Conservation (phyloP, 768 basidiomycete species). For the Hortiboletus campestris region DNA sequence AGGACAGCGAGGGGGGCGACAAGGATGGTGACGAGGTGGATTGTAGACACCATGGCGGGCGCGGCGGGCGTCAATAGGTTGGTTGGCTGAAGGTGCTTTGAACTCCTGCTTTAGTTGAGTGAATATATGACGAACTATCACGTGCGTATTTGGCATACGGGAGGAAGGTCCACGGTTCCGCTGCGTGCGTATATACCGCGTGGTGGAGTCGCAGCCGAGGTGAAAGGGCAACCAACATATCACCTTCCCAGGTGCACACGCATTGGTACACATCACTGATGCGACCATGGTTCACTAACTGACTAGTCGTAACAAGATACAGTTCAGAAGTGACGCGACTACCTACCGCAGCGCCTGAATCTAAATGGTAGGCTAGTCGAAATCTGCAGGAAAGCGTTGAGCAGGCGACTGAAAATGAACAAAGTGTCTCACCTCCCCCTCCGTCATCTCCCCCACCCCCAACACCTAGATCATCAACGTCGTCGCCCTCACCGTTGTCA, state of each 20-base stretch:
- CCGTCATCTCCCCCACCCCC: constrained; percentile 65
- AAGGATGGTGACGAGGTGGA: constrained; percentile 25
- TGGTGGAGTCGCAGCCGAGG: not conserved
- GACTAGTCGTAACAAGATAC: not conserved
- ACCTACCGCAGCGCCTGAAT: constrained; percentile 1
- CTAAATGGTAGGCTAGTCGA: constrained; percentile 22
- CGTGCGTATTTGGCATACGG: constrained; percentile 17
- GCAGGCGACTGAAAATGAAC: not conserved
- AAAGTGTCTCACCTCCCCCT: constrained; percentile 45
- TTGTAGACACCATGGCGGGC: constrained; percentile 19
- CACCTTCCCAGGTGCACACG: not conserved
- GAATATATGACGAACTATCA: constrained; percentile 11
- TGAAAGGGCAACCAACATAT: not conserved
- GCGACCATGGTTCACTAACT: not conserved
- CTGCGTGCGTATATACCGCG: not conserved
- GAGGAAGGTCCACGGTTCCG: not conserved
- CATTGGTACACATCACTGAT: not conserved
- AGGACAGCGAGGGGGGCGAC: constrained; percentile 38
- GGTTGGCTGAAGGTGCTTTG: not conserved
- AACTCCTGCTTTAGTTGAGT: not conserved
- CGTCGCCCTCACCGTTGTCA: constrained; percentile 84
- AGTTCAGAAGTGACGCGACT: not conserved
- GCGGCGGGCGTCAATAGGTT: constrained; percentile 8
- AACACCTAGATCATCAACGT: constrained; percentile 73
- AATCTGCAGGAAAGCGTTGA: constrained; percentile 15